A percentile compares a stretch with the other conserved stretches of the same genome.
Conservation (phyloP, 768 basidiomycete species). For the Lyophyllum decastes region DNA sequence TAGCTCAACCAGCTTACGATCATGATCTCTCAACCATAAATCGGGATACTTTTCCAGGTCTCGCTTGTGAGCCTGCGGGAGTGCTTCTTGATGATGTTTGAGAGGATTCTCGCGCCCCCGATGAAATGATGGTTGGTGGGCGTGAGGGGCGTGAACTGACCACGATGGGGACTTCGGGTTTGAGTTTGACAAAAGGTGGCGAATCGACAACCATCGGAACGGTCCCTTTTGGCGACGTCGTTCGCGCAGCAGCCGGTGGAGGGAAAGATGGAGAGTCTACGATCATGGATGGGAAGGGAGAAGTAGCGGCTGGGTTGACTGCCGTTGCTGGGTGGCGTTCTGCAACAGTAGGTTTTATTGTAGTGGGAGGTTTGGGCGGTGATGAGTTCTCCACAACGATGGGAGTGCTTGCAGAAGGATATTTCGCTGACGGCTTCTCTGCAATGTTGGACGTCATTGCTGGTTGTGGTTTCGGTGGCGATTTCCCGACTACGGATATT, state of each 20-base stretch:
- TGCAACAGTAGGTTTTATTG: conserved; percentile 1
- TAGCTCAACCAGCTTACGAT: neutral
- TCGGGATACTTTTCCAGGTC: conserved; percentile 25
- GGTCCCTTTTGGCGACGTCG: conserved; percentile 5
- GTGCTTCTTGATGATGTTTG: neutral
- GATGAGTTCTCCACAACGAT: conserved; percentile 27
- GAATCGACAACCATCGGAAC: conserved; percentile 17
- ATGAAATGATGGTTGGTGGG: conserved; percentile 10
- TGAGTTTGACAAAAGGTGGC: conserved; percentile 16
- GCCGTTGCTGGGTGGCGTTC: conserved; percentile 7
- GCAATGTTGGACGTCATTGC: conserved; percentile 8
- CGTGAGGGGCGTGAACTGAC: conserved; percentile 4
- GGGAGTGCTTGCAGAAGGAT: conserved; percentile 4
- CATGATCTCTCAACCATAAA: conserved; percentile 33
- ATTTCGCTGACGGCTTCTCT: conserved; percentile 32
- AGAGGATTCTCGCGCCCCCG: conserved; percentile 7
- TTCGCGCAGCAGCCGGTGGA: conserved; percentile 7
- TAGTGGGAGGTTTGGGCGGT: conserved; percentile 29
- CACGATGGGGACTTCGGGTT: neutral
- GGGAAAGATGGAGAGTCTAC: conserved; percentile 43
- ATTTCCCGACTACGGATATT: conserved; percentile 27
- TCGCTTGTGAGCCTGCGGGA: neutral
- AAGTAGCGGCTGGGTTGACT: neutral
- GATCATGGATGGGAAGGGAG: conserved; percentile 29
- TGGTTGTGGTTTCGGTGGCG: conserved; percentile 33